Base-by-base conservation (phyloP, 1,284 basidiomycete genomes). In the Phellopilus nigrolimitatus region DNA sequence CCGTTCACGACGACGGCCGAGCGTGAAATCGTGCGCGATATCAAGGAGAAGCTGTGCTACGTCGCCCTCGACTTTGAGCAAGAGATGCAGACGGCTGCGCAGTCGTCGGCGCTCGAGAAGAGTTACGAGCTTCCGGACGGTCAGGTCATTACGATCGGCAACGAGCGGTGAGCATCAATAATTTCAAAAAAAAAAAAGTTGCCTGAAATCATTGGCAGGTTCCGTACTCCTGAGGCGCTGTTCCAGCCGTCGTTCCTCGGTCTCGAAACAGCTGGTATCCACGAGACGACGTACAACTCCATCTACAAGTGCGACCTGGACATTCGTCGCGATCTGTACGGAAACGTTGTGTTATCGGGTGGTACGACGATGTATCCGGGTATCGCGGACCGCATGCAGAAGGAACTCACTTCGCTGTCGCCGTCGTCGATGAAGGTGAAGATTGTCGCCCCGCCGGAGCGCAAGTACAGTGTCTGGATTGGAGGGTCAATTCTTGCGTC, bases 341-440 rank as follows among this genome's bases (percentile, higher is more conserved):
- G 89, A 57, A 95, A 95, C 73, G 86, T 97, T 60, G 92, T 95
- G 66, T 82, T 97, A 63, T 95, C 93, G 49, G 94, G 94, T 68
- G 93, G 94, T 72, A 94, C 91, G 57, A 97, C 94, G 65, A 95
- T 97, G 93, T 95, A 93, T 86, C 88, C 92, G 59, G 95, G 94
- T 78, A 94, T 97, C 64, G 76, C 92, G 63, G 94, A 97, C 74
- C 89, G 95, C 66, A 95, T 97, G 92, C 92, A 95, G 78, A 95
- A 95, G 79, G 95, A 97, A 76, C 81, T 98, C 67, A 91, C 90
- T 44, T 78, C 88, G 27, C 79, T 97, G 56, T 80, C 91, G 51
- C 94, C 95, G 28, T 74, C n/a, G n/a, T n/a, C n/a, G n/a, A n/a
- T n/a, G n/a, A n/a, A n/a, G n/a, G n/a, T n/a, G n/a, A n/a, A n/a